Base-by-base conservation (phyloP, 306 rosid genomes). In the Corylus heterophylla region DNA sequence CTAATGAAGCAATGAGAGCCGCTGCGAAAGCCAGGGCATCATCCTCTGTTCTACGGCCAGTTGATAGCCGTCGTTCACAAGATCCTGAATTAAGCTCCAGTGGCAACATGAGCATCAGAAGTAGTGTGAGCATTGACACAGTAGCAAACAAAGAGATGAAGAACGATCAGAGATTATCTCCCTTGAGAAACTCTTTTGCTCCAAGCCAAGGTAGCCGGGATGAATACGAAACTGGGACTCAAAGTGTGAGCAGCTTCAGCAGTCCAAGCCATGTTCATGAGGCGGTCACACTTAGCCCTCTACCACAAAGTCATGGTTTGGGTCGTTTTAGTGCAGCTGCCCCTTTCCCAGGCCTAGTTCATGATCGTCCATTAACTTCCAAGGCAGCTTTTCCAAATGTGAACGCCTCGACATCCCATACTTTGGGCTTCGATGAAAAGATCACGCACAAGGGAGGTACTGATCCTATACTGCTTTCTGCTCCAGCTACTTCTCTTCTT, bases 11-110 rank as follows among this genome's bases (percentile, higher is more conserved):
- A 31, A 66, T 87, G 86, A 87, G 59, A 83, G 98, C 98, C 16
- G 98, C 98, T 47, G 98, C 96, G 22, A 92, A 90, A 80, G 98
- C 98, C 69, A 92, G 98, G 88, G 98, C 97, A 82, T 95, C 98
- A 67, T 95, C 98, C 72, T 95, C 98, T 5, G 98, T 95, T 83
- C 79, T 95, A 69, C 88, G 91, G 54, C 98, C 98, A 45, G 75
- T 95, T 20, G 97, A 92, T 85, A 87, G 75, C 80, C 90, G 81
- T 35, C 92, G 80, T 42, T 73, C 79, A 76, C 89, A 83, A 14
- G 92, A 95, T 79, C 79, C 78, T 12, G 97, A 92, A 67, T 87
- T 84, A 62, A 92, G 97, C 79, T 92, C 97, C 83, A 95, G 98
- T 58, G 92, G 97, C 80, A 92, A 89, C 86, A 69, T 87, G 86